phyloP scores from a whole-genome alignment of 2,329 filamentous ascomycete genomes.

The Pseudocercospora cruenta region DNA sequence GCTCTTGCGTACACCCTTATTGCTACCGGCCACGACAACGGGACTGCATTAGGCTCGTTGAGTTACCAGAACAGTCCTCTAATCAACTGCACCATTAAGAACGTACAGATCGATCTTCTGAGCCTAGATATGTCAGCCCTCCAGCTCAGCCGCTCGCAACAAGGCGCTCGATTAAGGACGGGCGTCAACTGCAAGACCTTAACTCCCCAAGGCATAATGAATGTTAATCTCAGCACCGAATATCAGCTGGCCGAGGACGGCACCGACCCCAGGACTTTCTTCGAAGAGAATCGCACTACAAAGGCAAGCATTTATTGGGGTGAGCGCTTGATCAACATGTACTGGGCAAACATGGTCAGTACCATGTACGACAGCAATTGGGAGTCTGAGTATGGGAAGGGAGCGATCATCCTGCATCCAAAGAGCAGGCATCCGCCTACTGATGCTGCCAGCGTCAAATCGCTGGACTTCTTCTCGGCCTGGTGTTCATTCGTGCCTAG shows the following conservation, averaged over 20 bases:
- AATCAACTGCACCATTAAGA: background rate
- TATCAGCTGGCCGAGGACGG: background rate
- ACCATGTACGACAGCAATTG: background rate
- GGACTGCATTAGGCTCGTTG: background rate
- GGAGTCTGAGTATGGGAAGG: background rate
- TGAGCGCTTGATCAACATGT: background rate
- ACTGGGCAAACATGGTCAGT: background rate
- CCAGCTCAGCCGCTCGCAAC: background rate
- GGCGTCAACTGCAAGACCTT: background rate
- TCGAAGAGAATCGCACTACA: background rate
- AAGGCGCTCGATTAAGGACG: background rate
- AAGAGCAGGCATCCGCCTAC: background rate
- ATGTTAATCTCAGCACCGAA: background rate
- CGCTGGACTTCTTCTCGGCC: background rate
- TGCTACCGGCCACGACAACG: background rate
- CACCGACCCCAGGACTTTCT: background rate
- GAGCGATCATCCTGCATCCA: background rate
- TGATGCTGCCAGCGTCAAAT: background rate
- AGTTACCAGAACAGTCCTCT: background rate
- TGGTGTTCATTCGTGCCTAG: background rate
- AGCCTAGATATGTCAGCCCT: background rate
- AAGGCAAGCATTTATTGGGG: background rate
- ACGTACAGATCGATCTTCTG: background rate
- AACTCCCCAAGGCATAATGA: background rate
- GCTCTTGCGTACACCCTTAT: background rate